These are phyloP conservation scores for Clarkia xantiana DNA, from an alignment of 345 rosid genomes.

Conservation along the genomic window DNA sequence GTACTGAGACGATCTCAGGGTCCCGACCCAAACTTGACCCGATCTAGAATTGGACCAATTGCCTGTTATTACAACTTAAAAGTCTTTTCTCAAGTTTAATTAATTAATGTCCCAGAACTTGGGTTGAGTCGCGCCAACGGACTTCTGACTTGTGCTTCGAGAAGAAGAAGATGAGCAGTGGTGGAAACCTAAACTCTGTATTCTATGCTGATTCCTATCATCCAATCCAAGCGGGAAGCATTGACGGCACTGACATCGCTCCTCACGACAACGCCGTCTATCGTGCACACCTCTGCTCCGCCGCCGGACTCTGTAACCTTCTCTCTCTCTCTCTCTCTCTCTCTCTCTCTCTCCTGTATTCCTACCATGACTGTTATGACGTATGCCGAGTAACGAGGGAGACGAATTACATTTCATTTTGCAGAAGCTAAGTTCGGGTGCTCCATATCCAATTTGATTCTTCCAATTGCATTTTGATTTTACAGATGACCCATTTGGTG, in stretches of 20 bases:
- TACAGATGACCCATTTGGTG: constrained; percentile 74
- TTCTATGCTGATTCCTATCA: constrained; percentile 80
- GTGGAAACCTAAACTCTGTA: constrained; percentile 37
- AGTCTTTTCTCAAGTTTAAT: too few species aligned
- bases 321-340: background rate
- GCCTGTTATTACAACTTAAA: too few species aligned
- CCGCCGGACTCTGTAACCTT: constrained; percentile 59
- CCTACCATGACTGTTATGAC: background rate
- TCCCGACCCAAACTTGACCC: too few species aligned
- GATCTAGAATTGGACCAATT: too few species aligned
- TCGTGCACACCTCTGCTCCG: constrained; percentile 77
- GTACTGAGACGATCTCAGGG: too few species aligned
- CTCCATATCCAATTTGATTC: background rate
- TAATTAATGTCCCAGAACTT: too few species aligned
- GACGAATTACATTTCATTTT: background rate
- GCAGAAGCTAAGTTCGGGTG: background rate
- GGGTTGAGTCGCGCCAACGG: too few species aligned
- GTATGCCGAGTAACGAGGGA: too few species aligned
- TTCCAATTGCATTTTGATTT: background rate
- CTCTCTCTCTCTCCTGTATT: background rate
- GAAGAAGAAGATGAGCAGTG: constrained; percentile 1
- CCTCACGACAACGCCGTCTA: constrained; percentile 68
- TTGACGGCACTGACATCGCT: constrained; percentile 75
- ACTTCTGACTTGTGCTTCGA: background rate
- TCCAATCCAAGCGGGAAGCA: constrained; percentile 91